phyloP scores from a whole-genome alignment of 805 yeast genomes.

The Candida suzukii region DNA sequence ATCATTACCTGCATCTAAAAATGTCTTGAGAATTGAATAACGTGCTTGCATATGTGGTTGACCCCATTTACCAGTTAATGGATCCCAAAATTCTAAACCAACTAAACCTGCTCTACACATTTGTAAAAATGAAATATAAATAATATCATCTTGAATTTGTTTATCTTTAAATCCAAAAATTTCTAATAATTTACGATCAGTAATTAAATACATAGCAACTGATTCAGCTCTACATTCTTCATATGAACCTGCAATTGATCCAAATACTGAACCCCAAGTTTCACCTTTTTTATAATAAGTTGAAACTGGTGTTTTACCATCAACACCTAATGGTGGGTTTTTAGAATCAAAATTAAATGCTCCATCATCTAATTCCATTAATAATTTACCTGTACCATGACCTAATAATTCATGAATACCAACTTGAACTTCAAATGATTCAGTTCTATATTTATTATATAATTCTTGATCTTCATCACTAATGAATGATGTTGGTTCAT shows the following conservation, averaged over 20 bases:
- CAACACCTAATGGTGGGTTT: conserved; percentile 55
- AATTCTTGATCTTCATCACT: conserved; percentile 42
- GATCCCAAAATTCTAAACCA: conserved; percentile 86
- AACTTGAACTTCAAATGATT: conserved; percentile 87
- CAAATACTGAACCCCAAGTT: conserved; percentile 87
- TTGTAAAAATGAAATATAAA: conserved; percentile 60
- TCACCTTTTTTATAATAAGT: conserved; percentile 75
- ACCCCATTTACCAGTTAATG: conserved; percentile 77
- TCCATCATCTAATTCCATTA: conserved; percentile 52
- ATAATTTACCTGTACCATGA: conserved; percentile 83
- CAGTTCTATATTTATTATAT: conserved; percentile 66
- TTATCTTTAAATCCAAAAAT: conserved; percentile 62
- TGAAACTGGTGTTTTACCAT: conserved; percentile 52
- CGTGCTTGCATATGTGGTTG: conserved; percentile 95
- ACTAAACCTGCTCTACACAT: conserved; percentile 87
- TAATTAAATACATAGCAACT: conserved; percentile 75
- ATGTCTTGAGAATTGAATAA: conserved; percentile 73
- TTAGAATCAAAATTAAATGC: conserved; percentile 63
- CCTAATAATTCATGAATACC: conserved; percentile 90
- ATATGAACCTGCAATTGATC: conserved; percentile 75
- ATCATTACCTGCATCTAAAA: conserved; percentile 53
- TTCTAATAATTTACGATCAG: conserved; percentile 58
- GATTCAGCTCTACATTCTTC: conserved; percentile 93
- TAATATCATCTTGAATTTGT: conserved; percentile 56
- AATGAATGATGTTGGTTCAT: conserved; percentile 65